A percentile compares a stretch with the other conserved stretches of the same genome.
Evolutionary conservation across 345 rosid species (phyloP).

Genomic region (Populus ilicifolia): DNA sequence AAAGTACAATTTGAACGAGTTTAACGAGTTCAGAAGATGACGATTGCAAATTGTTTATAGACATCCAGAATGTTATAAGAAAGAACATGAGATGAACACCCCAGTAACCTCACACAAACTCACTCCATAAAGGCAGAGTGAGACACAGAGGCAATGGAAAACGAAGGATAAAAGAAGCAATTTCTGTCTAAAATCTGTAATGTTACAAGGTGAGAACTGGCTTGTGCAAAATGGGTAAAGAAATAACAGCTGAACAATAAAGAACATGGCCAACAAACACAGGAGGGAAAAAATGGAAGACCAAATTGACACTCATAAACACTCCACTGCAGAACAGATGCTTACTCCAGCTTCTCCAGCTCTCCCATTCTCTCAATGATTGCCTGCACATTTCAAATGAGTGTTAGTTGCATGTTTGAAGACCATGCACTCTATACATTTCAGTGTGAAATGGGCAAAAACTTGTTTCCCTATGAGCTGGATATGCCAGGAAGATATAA

Average conservation of each 20-base stretch:
- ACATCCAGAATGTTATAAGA: background rate
- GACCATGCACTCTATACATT: background rate
- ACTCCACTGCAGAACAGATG: background rate
- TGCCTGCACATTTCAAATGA: conserved; percentile 48
- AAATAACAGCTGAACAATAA: conserved; percentile 8
- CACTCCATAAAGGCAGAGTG: background rate
- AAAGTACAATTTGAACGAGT: no score
- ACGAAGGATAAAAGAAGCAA: background rate
- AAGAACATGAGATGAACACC: background rate
- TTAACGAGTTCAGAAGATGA: no score
- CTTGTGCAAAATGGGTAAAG: conserved; percentile 7
- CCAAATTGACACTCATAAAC: conserved; percentile 3
- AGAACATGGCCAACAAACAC: background rate
- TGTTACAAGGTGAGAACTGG: conserved; percentile 13
- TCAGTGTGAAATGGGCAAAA: background rate
- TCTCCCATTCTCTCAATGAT: conserved; percentile 94
- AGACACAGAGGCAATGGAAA: background rate
- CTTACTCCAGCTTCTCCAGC: conserved; percentile 82
- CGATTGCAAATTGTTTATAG: background rate
- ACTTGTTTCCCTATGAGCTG: background rate
- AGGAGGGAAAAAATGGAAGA: background rate
- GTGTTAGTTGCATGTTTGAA: background rate
- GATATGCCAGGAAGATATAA: background rate
- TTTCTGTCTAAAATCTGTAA: background rate
- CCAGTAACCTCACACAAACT: background rate